phyloP scores from a whole-genome alignment of 1,284 basidiomycete genomes.

The Sanghuangporus sanghuang region DNA sequence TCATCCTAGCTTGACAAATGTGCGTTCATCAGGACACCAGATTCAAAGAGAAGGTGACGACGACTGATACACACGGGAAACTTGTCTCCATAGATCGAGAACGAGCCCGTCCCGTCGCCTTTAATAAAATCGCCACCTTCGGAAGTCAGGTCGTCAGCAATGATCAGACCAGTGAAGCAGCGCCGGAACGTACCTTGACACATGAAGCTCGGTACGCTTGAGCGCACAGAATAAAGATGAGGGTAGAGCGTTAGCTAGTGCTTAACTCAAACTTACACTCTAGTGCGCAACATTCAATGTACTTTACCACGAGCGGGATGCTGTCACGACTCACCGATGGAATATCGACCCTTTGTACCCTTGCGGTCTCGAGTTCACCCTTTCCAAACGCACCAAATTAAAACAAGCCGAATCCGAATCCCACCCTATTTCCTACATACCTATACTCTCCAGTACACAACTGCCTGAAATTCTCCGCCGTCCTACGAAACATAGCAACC shows the following conservation, averaged over 20 bases:
- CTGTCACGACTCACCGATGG: constrained; percentile 62
- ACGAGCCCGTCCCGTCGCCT: constrained; percentile 89
- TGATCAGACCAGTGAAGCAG: neutral
- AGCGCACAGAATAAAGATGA: neutral
- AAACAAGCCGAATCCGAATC: too few species aligned
- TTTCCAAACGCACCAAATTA: constrained; percentile 27
- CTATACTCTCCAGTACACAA: constrained; percentile 94
- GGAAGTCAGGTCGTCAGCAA: constrained; percentile 10
- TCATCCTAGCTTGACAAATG: constrained; percentile 64
- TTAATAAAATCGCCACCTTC: constrained; percentile 84
- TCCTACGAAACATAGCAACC: constrained; percentile 40
- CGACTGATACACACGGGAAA: constrained; percentile 59
- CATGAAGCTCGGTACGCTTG: constrained; percentile 77
- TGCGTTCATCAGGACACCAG: neutral
- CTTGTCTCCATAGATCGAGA: constrained; percentile 92
- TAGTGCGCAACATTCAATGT: constrained; percentile 27
- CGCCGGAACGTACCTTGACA: constrained; percentile 59
- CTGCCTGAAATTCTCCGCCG: constrained; percentile 96
- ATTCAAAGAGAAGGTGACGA: neutral
- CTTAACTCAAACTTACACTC: constrained; percentile 56
- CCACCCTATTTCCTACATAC: too few species aligned
- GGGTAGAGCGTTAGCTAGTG: neutral
- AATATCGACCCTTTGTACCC: constrained; percentile 89
- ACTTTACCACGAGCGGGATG: neutral
- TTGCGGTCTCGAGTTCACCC: constrained; percentile 81